Evolutionary conservation across 345 rosid species (phyloP).

Genomic region (Aquilaria sinensis): DNA sequence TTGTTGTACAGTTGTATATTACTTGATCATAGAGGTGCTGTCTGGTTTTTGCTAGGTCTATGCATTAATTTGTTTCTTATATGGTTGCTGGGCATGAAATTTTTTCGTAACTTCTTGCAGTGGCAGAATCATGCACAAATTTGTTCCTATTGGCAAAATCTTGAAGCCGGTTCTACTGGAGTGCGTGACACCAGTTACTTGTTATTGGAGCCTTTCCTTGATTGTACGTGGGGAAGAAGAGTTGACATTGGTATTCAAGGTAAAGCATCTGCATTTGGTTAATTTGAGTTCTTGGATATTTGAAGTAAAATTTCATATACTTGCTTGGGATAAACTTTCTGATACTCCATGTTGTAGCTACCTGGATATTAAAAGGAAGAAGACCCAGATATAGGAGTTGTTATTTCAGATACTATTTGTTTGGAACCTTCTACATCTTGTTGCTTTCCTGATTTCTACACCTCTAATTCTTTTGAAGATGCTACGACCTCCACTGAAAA

Average conservation of each 20-base stretch:
- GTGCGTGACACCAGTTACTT: constrained; percentile 71
- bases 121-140: constrained; percentile 49
- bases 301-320: background rate
- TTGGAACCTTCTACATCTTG: background rate
- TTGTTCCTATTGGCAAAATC: constrained; percentile 65
- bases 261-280: constrained; percentile 15
- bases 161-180: constrained; percentile 81
- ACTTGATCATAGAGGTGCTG: too few species aligned
- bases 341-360: too few species aligned
- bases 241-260: constrained; percentile 65
- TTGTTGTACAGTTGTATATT: background rate
- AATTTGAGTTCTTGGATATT: background rate
- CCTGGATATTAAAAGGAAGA: too few species aligned
- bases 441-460: background rate
- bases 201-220: constrained; percentile 83
- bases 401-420: background rate
- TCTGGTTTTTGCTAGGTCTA: too few species aligned
- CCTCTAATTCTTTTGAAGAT: constrained; percentile 35
- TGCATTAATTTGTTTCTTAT: too few species aligned
- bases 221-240: constrained; percentile 57
- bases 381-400: too few species aligned
- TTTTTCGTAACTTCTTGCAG: constrained; percentile 30
- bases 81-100: too few species aligned
- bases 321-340: too few species aligned
- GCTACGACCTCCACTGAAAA: constrained; percentile 62